Base-by-base conservation (phyloP, 2,329 filamentous ascomycete genomes). In the Penicillium sp. region DNA sequence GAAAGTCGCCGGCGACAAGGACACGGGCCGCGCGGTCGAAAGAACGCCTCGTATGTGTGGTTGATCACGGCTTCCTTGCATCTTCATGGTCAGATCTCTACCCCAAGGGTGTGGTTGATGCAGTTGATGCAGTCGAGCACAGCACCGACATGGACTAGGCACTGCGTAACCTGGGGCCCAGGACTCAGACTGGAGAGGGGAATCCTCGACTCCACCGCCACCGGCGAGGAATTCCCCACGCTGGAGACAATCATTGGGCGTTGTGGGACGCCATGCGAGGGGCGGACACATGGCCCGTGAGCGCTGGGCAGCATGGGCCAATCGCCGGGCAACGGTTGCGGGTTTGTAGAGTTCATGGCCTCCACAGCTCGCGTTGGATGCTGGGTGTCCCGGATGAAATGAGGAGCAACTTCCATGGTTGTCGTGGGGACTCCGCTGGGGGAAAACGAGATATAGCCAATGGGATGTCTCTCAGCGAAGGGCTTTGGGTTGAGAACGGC, bases 281-380 rank as follows among this genome's bases (percentile, higher is more conserved):
- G 60, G 58, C 49, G 58, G 59, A 60, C 53, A 60, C 59, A 61
- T 63, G 60, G 60, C 54, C 60, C 55, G 57, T 60, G 57, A 52
- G 45, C 48, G 36, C 18, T 33, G 30, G 17, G 21, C 18, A 17
- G n/a, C 4, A 10, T 7, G 9, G 30, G 9, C 60, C 60, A 62
- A 62, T 62, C 23, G 21, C 7, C 13, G 30, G 27, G 10, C 42
- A 29, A 43, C 27, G 49, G 47, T 49, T 43, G 34, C 3, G 47
- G 20, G 39, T 29, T 42, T 27, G 41, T 12, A 39, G 44, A 47
- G 48, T 49, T 47, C 47, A 46, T 51, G 33, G 24, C 41, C 21
- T 21, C 23, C 42, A 42, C 43, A 9, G 27, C 48, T 40, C 37
- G 46, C 49, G 36, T 40, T 45, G 39, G 36, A 44, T 30, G 34